These are phyloP conservation scores for Nakazawaea anatomiae DNA, from an alignment of 805 yeast genomes.

Conservation along the genomic window DNA sequence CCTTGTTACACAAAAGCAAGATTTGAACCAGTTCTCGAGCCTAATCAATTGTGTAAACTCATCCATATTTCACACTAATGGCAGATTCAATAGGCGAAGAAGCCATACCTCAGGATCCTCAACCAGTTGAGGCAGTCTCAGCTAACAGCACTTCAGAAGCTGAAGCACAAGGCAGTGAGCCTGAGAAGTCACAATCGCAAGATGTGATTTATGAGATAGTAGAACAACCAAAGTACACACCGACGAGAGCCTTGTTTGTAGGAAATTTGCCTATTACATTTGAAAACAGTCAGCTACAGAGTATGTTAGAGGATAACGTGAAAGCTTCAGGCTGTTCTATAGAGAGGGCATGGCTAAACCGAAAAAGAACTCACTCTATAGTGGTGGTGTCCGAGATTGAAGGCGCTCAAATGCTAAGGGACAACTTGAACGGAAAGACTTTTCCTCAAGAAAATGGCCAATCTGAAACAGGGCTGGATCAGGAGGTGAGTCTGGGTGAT, in stretches of 20 bases:
- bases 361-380: conserved; percentile 34
- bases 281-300: conserved; percentile 32
- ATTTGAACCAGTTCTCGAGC: no score
- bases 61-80: no score
- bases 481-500: conserved; percentile 8
- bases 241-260: conserved; percentile 38
- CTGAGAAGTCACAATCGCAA: not conserved
- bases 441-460: conserved; percentile 22
- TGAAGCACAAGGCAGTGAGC: not conserved
- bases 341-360: conserved; percentile 41
- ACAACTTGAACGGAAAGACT: conserved; percentile 26
- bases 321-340: conserved; percentile 19
- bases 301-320: conserved; percentile 26
- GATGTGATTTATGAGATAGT: conserved; percentile 28
- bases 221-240: conserved; percentile 26
- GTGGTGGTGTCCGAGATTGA: conserved; percentile 32
- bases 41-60: no score
- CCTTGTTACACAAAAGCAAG: no score
- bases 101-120: no score
- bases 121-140: no score
- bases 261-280: conserved; percentile 35
- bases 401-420: conserved; percentile 32
- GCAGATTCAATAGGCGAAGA: no score
- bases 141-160: no score
- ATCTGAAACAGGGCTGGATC: conserved; percentile 14